Base-by-base conservation (phyloP, 768 basidiomycete species). In the Russula vinacea region DNA sequence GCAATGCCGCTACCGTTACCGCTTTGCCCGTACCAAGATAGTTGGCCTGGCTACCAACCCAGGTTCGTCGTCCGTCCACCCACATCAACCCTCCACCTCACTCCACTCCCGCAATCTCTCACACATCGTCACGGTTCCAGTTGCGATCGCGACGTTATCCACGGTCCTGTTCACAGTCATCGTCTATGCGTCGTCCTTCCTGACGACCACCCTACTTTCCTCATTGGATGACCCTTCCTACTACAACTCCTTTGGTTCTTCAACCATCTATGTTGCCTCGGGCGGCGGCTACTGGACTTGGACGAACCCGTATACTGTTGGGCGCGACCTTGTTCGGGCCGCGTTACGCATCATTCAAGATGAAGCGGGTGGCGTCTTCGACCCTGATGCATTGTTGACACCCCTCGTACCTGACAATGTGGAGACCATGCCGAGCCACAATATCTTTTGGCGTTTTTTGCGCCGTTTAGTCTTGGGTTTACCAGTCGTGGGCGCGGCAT, bases 41-140 rank as follows among this genome's bases (percentile, higher is more conserved):
- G 76, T 84, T 13, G 91, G 90, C 35, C 75, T 92, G 60, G 91
- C 88, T 22, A 85, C 86, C n/a, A 92, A 92, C 69, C 84, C 87
- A 73, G 76, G 90, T 85, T 73, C 61, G 63, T 54, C n/a, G n/a
- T n/a, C n/a, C n/a, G n/a, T 1, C 26, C 29, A 29, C 35, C 17
- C n/a, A 8, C 17, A 24, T 7, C 42, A 19, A 2, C 7, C 22
- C 0, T 32, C 35, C 32, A 11, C 4, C 50, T 50, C 24, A 22
- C 45, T 22, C 17, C 45, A 17, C 11, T 2, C 29, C 39, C 16
- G 16, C 37, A 16, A 26, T 6, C 40, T 22, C 40, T 17, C 22
- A 6, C 26, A 3, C 52, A 65, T 62, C 70, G 47, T 49, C 49
- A 50, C 45, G 17, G 45, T 45, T 64, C 33, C 70, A 92, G 90